phyloP scores from a whole-genome alignment of 2,329 filamentous ascomycete genomes.

The Scedosporium dehoogii region DNA sequence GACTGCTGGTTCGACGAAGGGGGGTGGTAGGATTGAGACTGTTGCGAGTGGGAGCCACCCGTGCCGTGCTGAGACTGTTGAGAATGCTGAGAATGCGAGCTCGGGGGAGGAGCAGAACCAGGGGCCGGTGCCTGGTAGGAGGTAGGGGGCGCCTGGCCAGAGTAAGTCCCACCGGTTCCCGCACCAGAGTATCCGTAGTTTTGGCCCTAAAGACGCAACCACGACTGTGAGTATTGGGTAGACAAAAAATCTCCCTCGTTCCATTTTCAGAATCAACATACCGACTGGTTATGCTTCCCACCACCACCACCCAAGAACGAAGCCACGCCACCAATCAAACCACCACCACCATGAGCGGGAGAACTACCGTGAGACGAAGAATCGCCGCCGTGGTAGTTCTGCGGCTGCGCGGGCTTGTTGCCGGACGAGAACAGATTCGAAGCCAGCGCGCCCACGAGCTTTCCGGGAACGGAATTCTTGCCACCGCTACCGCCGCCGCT shows the following conservation, averaged over 20 bases:
- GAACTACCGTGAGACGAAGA: constrained; percentile 22
- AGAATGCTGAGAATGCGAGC: constrained; percentile 2
- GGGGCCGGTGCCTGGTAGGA: constrained; percentile 39
- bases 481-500: constrained; percentile 21
- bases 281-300: constrained; percentile 29
- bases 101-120: constrained; percentile 8
- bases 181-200: constrained; percentile 55
- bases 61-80: neutral
- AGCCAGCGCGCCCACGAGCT: constrained; percentile 47
- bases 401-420: constrained; percentile 14
- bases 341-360: constrained; percentile 39
- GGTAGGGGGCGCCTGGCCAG: constrained; percentile 51
- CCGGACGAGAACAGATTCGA: constrained; percentile 43
- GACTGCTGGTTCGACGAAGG: constrained; percentile 9
- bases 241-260: neutral
- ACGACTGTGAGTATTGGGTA: neutral
- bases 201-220: constrained; percentile 27
- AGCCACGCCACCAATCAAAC: constrained; percentile 44
- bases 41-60: constrained; percentile 5
- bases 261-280: constrained; percentile 15
- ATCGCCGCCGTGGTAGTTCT: constrained; percentile 41
- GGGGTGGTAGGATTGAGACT: constrained; percentile 23
- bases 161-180: constrained; percentile 46
- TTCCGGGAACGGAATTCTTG: constrained; percentile 33
- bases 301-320: constrained; percentile 42